Percentiles rank a stretch among this genome's conserved stretches.
These are phyloP conservation scores for Auriscalpium orientale DNA, from an alignment of 768 basidiomycete genomes.

Conservation along the genomic window DNA sequence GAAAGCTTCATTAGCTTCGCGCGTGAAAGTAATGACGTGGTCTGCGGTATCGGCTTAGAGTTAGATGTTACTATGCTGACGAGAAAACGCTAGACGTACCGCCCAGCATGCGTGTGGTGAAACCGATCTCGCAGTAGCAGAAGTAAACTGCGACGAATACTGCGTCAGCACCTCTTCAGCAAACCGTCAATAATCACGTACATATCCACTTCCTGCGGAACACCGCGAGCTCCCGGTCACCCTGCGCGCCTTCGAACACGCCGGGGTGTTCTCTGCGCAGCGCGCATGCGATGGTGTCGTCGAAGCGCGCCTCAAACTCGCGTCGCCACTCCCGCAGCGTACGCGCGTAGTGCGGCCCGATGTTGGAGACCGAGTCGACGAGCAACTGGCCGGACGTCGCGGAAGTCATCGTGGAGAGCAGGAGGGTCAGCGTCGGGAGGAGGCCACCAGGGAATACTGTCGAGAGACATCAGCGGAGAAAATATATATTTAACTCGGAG, in stretches of 20 bases:
- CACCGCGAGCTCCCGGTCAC: conserved; percentile 53
- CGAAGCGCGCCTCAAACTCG: conserved; percentile 53
- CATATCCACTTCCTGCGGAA: conserved; percentile 74
- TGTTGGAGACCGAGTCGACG: conserved; percentile 10
- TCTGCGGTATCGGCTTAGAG: background rate
- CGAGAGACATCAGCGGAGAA: background rate
- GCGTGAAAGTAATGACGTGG: background rate
- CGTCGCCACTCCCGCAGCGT: conserved; percentile 74
- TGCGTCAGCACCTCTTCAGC: conserved; percentile 20
- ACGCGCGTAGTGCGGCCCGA: conserved; percentile 62
- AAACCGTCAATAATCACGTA: conserved; percentile 24
- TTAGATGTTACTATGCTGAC: background rate
- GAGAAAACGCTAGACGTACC: background rate
- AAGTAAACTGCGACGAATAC: conserved; percentile 40
- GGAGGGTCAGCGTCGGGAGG: conserved; percentile 11
- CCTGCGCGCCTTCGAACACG: conserved; percentile 37
- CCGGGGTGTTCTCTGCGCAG: conserved; percentile 53
- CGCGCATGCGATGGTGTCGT: conserved; percentile 29
- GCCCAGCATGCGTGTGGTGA: conserved; percentile 33
- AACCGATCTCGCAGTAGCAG: conserved; percentile 67
- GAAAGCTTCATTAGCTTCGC: background rate
- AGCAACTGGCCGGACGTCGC: conserved; percentile 8
- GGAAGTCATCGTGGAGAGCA: conserved; percentile 5
- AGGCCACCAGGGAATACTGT: conserved; percentile 11
- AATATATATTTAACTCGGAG: too few species aligned